phyloP scores from a whole-genome alignment of 805 yeast species.

The Wickerhamiella bombiphila region DNA sequence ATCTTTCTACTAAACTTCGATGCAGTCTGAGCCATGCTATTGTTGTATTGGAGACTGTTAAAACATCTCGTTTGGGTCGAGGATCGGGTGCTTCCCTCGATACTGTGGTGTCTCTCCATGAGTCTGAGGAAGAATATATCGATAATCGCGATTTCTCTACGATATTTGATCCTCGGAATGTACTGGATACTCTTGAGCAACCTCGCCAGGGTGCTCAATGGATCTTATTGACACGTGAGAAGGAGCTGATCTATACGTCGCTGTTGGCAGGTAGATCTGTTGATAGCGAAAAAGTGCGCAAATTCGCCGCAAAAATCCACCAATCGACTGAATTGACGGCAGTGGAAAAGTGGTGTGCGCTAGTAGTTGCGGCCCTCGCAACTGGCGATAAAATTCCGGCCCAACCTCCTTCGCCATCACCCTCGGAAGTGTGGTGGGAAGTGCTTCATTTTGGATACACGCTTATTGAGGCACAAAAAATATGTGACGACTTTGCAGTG shows the following conservation, averaged over 20 bases:
- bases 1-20: constrained; percentile 38
- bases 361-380: constrained; percentile 13
- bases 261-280: neutral
- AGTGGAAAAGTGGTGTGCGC: constrained; percentile 27
- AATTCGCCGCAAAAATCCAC: neutral
- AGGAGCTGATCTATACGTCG: constrained; percentile 7
- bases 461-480: constrained; percentile 18
- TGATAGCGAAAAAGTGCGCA: neutral
- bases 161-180: constrained; percentile 21
- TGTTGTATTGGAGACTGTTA: constrained; percentile 20
- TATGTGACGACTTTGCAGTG: constrained; percentile 8
- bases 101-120: constrained; percentile 6
- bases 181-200: neutral
- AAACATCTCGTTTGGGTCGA: constrained; percentile 14
- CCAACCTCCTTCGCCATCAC: neutral
- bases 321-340: constrained; percentile 20
- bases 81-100: constrained; percentile 10
- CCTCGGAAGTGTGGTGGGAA: constrained; percentile 15
- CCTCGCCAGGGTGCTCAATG: constrained; percentile 9
- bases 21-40: constrained; percentile 32
- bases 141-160: constrained; percentile 52
- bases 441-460: constrained; percentile 19
- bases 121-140: constrained; percentile 6
- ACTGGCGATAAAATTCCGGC: constrained; percentile 1
- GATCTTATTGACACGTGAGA: constrained; percentile 5